Evolutionary conservation across 495 filamentous ascomycete species (phyloP).

Genomic region (Neurospora discreta): DNA sequence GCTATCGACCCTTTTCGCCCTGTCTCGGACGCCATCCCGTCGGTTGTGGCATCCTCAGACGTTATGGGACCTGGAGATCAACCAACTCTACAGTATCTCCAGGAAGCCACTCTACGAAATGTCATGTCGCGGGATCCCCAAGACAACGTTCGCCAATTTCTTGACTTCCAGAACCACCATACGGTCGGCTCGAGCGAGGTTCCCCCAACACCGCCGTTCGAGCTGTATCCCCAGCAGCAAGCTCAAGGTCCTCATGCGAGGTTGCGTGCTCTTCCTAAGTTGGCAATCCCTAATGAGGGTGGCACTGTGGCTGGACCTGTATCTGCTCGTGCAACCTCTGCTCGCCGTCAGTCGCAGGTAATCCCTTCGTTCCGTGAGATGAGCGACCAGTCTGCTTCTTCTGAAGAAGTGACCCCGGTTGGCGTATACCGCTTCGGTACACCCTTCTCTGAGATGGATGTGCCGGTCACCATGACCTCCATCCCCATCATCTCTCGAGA

Average conservation of each 20-base stretch:
- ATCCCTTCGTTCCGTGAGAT: conserved; percentile 44
- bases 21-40: conserved; percentile 56
- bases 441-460: conserved; percentile 81
- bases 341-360: conserved; percentile 17
- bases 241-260: conserved; percentile 34
- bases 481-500: conserved; percentile 59
- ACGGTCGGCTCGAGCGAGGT: conserved; percentile 39
- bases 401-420: conserved; percentile 37
- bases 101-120: conserved; percentile 56
- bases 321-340: conserved; percentile 6
- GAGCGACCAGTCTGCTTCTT: conserved; percentile 32
- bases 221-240: conserved; percentile 28
- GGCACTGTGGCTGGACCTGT: conserved; percentile 12
- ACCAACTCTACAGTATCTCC: conserved; percentile 53
- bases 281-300: conserved; percentile 37
- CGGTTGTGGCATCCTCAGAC: conserved; percentile 84
- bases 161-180: conserved; percentile 61
- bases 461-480: conserved; percentile 67
- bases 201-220: conserved; percentile 44
- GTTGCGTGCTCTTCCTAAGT: conserved; percentile 46
- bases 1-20: conserved; percentile 42
- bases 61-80: conserved; percentile 57
- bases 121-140: conserved; percentile 67
- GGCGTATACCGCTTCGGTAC: conserved; percentile 62
- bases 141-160: conserved; percentile 82